Evolutionary conservation across 176 grass and related monocot species (phyloP).

Genomic region (Juncus inflexus): DNA sequence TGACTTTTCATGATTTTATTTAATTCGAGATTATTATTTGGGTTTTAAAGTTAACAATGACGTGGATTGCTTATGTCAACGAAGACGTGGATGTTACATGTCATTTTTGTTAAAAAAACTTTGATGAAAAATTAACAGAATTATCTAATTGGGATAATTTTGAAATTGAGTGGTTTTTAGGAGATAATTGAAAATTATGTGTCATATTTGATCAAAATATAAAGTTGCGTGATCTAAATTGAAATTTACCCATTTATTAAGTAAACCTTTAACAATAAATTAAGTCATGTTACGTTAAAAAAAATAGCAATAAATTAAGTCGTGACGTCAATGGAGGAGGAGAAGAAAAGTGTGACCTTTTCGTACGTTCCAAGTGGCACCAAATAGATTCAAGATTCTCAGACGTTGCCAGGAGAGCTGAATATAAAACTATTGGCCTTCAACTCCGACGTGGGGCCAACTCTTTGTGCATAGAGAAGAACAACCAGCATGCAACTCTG

Average conservation of each 20-base stretch:
- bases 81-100: too few species aligned
- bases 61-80: too few species aligned
- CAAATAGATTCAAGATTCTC: neutral
- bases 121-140: too few species aligned
- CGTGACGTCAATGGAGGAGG: neutral
- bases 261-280: neutral
- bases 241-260: neutral
- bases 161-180: too few species aligned
- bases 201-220: neutral
- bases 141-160: too few species aligned
- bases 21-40: too few species aligned
- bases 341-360: neutral
- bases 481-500: neutral
- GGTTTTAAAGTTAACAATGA: too few species aligned
- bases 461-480: conserved; percentile 5
- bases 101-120: too few species aligned
- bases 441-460: conserved; percentile 6
- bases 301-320: neutral
- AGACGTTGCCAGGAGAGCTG: neutral
- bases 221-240: neutral
- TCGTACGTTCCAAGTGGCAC: neutral
- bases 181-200: neutral
- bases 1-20: too few species aligned
- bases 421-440: conserved; percentile 12
- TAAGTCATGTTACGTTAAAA: neutral